Percentiles rank a stretch among this genome's conserved stretches.
These are phyloP conservation scores for Zizania latifolia DNA, from an alignment of 176 grass and related monocot species.

Conservation along the genomic window DNA sequence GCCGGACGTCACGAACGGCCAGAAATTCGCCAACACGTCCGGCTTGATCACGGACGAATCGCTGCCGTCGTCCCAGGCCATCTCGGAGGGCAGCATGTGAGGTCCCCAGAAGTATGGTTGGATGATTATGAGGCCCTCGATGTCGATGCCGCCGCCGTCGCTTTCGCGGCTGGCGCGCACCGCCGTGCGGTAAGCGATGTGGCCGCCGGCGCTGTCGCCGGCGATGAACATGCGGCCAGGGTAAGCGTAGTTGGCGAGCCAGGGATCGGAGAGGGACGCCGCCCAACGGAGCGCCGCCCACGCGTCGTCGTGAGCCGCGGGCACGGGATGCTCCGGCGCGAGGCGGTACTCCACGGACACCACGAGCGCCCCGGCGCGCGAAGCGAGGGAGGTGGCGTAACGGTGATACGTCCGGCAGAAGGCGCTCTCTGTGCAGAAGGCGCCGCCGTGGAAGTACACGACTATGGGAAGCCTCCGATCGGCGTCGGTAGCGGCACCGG, in stretches of 20 bases:
- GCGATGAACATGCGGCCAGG: background rate
- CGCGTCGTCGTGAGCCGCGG: constrained; percentile 30
- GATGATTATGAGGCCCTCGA: background rate
- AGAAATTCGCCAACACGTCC: background rate
- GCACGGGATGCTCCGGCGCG: constrained; percentile 43
- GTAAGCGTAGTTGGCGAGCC: background rate
- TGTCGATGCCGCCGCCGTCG: background rate
- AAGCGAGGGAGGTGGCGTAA: constrained; percentile 25
- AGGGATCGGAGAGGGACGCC: background rate
- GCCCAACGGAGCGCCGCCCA: constrained; percentile 21
- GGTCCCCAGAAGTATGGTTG: constrained; percentile 15
- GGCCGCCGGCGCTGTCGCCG: constrained; percentile 12
- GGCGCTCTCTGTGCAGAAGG: constrained; percentile 30
- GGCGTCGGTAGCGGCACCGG: background rate
- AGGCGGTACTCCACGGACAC: constrained; percentile 48
- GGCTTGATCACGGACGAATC: background rate
- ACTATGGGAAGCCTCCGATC: constrained; percentile 22
- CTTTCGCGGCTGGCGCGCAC: background rate
- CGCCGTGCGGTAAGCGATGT: constrained; percentile 8
- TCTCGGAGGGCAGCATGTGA: background rate
- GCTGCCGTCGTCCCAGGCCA: background rate
- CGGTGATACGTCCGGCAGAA: constrained; percentile 26
- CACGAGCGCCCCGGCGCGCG: constrained; percentile 6
- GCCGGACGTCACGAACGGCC: background rate
- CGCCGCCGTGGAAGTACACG: constrained; percentile 43